Base-by-base conservation (phyloP, 1,284 basidiomycete genomes). In the Cutaneotrichosporon dermatis region DNA sequence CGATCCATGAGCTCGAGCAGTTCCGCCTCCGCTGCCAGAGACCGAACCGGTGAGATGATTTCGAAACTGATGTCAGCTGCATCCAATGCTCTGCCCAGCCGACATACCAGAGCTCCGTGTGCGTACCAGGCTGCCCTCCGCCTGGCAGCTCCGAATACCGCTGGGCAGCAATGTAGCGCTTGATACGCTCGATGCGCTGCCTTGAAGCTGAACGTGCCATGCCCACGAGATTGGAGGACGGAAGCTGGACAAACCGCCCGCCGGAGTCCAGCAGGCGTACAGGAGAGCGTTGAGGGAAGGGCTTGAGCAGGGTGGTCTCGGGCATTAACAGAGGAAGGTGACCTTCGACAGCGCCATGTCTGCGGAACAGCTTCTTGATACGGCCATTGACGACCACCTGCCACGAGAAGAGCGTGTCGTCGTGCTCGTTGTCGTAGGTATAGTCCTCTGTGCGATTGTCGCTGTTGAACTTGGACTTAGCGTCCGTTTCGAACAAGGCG, bases 201-300 rank as follows among this genome's bases (percentile, higher is more conserved):
- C 89, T 82, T 0, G 89, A 90, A 13, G 91, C 91, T 44, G 90
- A 81, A 50, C 92, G 83, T 8, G 93, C 92, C 75, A 97, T 95
- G 0, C 89, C 87, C 2, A 89, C 80, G 11, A 94, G 80, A 11
- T 87, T 84, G 61, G 90, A 87, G 60, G 86, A 86, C 0, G 92
- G 89, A 35, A 96, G 80, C 43, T 85, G 83, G 3, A 95, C 87
- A 1, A 92, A 80, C 64, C 92, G 89, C 2, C 90, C 91, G 55
- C 88, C 86, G 57, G 85, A 80, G 77, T 93, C 90, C n/a, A 93
- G 82, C 67, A 92, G 86, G 2, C 85, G 80, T 0, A 88, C 88
- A 34, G 86, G 83, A 5, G 82, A 66, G 25, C 83, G 60, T 57
- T 86, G 83, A 7, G 88, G 85, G 39, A 86, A 83, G 0, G 80